Evolutionary conservation across 2,329 filamentous ascomycete genomes (phyloP), one percentile per base, ranked within the genome.

Genomic region (Chaetomium strumarium): DNA sequence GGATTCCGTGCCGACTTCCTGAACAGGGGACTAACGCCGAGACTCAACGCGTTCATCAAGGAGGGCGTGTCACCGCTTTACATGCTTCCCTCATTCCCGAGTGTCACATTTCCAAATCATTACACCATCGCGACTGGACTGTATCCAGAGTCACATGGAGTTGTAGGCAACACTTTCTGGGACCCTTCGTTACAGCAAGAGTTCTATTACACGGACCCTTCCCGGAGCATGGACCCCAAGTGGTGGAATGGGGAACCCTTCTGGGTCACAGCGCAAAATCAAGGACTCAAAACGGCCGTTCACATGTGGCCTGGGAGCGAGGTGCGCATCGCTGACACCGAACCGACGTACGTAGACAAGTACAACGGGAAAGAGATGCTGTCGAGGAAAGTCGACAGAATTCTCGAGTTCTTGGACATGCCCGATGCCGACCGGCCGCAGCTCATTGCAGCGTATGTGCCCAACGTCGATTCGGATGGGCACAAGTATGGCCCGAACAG

Each of bases 281-380:
- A 90, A 60, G 86, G 86, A 6, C 75, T 95, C 31, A 80, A 81
- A 52, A 83, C 85, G 30, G 93, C 90, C 1, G 83, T 99, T 24
- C 93, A 99, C 67, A 99, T 99, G 93, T 99, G 93, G 93, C 93
- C 93, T 1, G 93, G 93, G 2, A 95, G 88, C 40, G 93, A 99
- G 71, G 91, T 91, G 6, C 85, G 90, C 66, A 86, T 95, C 55
- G 76, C 82, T 12, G 75, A 78, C n/a, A 74, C 84, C 16, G 84
- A 91, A 57, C 89, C 91, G 2, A 84, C 82, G 10, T 89, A 89
- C 63, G 68, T 97, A 45, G 93, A 97, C 71, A 85, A 83, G 62
- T 99, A 81, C 72, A 92, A 96, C 60, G 84, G 82, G 9, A 79
- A 85, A 0, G 91, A 96, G 70, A 66, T 74, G 31, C 76, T 99